Percentiles rank a stretch among this genome's conserved stretches.
Evolutionary conservation across 768 basidiomycete genomes (phyloP).

Genomic region (Auricularia sp.): DNA sequence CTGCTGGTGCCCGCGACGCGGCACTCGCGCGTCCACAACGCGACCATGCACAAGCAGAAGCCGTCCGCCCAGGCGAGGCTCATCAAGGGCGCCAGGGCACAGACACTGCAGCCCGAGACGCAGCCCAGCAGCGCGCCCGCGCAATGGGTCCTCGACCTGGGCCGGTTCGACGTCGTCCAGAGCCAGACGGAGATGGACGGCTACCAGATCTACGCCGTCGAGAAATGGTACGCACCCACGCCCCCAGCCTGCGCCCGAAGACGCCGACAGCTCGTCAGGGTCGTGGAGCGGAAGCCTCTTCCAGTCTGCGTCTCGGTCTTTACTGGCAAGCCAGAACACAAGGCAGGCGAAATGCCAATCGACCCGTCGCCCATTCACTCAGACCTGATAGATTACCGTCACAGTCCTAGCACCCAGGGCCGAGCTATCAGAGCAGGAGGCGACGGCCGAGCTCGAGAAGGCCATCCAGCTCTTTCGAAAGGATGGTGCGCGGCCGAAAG

Average conservation of each 20-base stretch:
- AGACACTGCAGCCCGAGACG: not conserved
- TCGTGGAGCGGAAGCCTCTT: constrained; percentile 53
- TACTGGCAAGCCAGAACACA: constrained; percentile 65
- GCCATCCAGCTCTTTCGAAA: constrained; percentile 51
- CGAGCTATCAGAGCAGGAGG: constrained; percentile 31
- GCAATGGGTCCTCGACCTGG: constrained; percentile 35
- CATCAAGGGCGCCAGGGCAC: constrained; percentile 19
- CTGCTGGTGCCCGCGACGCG: not conserved
- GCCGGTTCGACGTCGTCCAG: constrained; percentile 39
- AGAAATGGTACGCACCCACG: constrained; percentile 53
- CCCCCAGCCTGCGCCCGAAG: not conserved
- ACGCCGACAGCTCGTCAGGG: constrained; percentile 30
- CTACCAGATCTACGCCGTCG: constrained; percentile 79
- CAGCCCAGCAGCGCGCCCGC: constrained; percentile 5
- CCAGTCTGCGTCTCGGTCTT: constrained; percentile 60
- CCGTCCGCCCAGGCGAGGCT: constrained; percentile 15
- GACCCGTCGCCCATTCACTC: not conserved
- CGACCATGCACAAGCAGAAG: constrained; percentile 10
- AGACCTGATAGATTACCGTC: constrained; percentile 40
- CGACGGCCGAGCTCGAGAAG: constrained; percentile 48
- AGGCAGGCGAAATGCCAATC: constrained; percentile 24
- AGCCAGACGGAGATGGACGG: constrained; percentile 42
- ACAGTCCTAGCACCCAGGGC: constrained; percentile 42
- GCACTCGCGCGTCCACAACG: not conserved
- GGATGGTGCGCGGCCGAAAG: constrained; percentile 65